Conservation (phyloP, 148 eudicot species). For the Hydrangea macrophylla region DNA sequence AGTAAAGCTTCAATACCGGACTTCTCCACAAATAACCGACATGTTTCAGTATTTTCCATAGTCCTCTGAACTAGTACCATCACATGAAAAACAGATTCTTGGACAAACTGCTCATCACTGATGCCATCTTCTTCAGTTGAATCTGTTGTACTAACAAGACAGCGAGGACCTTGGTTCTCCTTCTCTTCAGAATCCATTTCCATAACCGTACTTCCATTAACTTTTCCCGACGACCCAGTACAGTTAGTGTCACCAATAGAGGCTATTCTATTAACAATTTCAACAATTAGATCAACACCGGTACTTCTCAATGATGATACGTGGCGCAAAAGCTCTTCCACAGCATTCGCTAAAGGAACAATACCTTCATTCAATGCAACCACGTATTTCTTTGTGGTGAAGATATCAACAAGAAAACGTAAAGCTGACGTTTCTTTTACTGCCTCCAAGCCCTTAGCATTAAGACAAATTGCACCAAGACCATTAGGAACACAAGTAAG, state of each 20-base stretch:
- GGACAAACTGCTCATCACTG: slow-evolving; percentile 75
- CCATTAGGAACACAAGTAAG: slow-evolving; percentile 95
- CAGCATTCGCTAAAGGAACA: slow-evolving; percentile 87
- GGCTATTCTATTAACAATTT: slow-evolving; percentile 66
- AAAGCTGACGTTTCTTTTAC: slow-evolving; percentile 76
- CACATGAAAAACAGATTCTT: slow-evolving; percentile 78
- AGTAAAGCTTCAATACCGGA: slow-evolving; percentile 83
- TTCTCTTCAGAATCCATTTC: slow-evolving; percentile 74
- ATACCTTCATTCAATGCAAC: slow-evolving; percentile 87
- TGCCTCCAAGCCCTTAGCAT: slow-evolving; percentile 83
- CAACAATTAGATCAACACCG: slow-evolving; percentile 87
- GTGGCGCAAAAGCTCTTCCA: slow-evolving; percentile 94
- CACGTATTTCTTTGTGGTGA: slow-evolving; percentile 72
- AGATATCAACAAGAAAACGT: slow-evolving; percentile 73
- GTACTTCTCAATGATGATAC: slow-evolving; percentile 73
- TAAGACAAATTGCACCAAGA: slow-evolving; percentile 92
- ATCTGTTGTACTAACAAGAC: too few relatives aligned
- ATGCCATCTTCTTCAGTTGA: slow-evolving; percentile 48
- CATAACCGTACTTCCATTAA: slow-evolving; percentile 50
- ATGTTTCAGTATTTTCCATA: slow-evolving; percentile 95
- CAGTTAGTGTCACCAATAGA: slow-evolving; percentile 47
- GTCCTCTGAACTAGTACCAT: slow-evolving; percentile 94
- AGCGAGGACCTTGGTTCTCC: too few relatives aligned
- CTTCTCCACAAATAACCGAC: slow-evolving; percentile 91
- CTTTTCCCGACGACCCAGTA: slow-evolving; percentile 39